phyloP scores from a whole-genome alignment of 2,329 filamentous ascomycete genomes.

The Trichoderma polysporum region DNA sequence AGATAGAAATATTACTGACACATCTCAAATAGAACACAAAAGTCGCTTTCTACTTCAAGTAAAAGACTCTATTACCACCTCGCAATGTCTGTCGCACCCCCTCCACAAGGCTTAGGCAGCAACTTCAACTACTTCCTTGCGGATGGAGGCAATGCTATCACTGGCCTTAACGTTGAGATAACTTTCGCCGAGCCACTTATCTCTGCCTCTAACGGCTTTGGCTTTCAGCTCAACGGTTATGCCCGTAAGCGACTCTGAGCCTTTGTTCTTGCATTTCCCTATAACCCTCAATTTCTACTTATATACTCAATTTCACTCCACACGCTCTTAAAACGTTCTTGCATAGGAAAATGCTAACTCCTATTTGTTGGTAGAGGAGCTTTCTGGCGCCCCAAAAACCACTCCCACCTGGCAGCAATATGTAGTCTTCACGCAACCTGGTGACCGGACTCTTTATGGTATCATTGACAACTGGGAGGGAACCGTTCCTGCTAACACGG shows the following conservation, averaged over 20 bases:
- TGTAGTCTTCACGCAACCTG: slow-evolving; percentile 1
- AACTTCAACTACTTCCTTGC: slow-evolving; percentile 13
- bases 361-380: neutral
- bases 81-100: slow-evolving; percentile 3
- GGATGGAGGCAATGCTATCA: slow-evolving; percentile 7
- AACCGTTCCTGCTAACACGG: neutral
- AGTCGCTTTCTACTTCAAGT: no score
- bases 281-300: no score
- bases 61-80: neutral
- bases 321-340: no score
- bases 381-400: neutral
- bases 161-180: slow-evolving; percentile 2
- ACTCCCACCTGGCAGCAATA: slow-evolving; percentile 11
- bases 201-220: neutral
- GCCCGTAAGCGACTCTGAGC: neutral
- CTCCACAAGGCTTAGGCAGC: neutral
- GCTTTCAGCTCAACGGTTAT: neutral
- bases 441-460: neutral
- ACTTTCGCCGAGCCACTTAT: slow-evolving; percentile 4
- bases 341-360: neutral
- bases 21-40: no score
- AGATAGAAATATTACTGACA: no score
- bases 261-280: no score
- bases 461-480: slow-evolving; percentile 11
- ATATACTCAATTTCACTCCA: no score